Evolutionary conservation across 2,329 filamentous ascomycete genomes (phyloP), one percentile per base, ranked within the genome.

Genomic region (Ophioceras dolichostomum): DNA sequence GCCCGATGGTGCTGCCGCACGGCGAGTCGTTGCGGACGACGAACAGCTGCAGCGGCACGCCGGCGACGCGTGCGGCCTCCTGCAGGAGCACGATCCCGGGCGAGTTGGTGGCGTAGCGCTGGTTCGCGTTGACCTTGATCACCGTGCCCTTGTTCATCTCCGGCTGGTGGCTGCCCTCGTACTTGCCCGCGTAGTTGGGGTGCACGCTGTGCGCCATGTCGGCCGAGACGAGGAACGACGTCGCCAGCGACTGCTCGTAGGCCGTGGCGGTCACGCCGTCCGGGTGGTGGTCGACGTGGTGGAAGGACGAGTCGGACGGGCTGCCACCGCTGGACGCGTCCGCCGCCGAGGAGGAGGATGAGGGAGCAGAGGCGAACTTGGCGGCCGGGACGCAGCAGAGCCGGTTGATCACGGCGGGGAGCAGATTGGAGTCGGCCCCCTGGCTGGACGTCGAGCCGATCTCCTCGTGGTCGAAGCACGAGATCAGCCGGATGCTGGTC

Each of bases 151-250:
- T 84, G 70, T 98, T 98, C 73, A 98, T 93, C 60, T 88, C 80
- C 5, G 91, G 91, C 46, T 84, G 76, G 62, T 98, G 91, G 49
- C 85, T 83, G 26, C 76, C 61, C 64, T 98, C 91, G 61, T 96
- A 94, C 61, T 96, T 96, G 48, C 65, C 76, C 4, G 79, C 71
- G 57, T 95, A 98, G 65, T 98, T 98, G 40, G 91, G 91, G 59
- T 98, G 86, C 12, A 98, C 79, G 5, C 83, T 83, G 64, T 98
- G 91, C 2, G 91, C 88, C 91, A 98, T 96, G 57, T 98, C 91
- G 37, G 91, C 91, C 5, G 86, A 94, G 44, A 98, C 71, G 41
- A 98, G 76, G 70, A 98, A 95, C 2, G 87, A 95, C 20, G 82
- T 83, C 5, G 87, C 75, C 37, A 94, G 71, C 2, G 85, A 91